Base-by-base conservation (phyloP, 169 alveolate species). In the Plasmodium vivax region DNA sequence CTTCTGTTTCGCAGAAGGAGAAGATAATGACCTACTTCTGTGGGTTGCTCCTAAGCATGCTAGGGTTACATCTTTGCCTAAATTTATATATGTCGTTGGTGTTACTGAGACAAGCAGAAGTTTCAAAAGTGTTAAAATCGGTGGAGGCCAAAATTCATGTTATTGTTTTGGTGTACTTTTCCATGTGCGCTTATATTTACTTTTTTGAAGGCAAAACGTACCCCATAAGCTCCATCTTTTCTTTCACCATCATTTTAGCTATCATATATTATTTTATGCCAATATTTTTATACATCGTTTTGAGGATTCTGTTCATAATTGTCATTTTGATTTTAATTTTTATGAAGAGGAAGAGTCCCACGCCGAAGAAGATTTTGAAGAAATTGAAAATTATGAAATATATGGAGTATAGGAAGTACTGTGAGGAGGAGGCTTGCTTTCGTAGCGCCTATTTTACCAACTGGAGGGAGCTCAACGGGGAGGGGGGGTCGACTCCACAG, bases 381-480 rank as follows among this genome's bases (percentile, higher is more conserved):
- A 92, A 92, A 73, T 73, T 92, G 56, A 92, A 92, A 82, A 82
- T 92, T n/a, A 92, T 92, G 72, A 92, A 81, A 77, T 92, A 82
- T 82, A 30, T 43, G 23, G 95, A 92, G 14, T 92, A 92, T 51
- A 81, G 82, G 84, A 82, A 92, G 12, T 92, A 72, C 30, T 82
- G 95, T 51, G 92, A 81, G 30, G 74, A 82, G 23, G 77, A 54
- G 2, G 82, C 58, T 75, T 85, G 45, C 68, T 34, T 85, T 8
- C 34, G 45, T 79, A 41, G 84, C 30, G 93, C 73, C 10, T 71
- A 68, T 68, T 68, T 68, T 68, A 68, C 32, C 6, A 68, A 68
- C 38, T 30, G 38, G 84, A 75, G 16, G 79, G 47, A 54, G 80
- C 36, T n/a, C 2, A 90, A 19, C 5, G 75, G 30, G 82, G 83